Evolutionary conservation across 2,329 filamentous ascomycete genomes (phyloP).

Genomic region (Colletotrichum sp.): DNA sequence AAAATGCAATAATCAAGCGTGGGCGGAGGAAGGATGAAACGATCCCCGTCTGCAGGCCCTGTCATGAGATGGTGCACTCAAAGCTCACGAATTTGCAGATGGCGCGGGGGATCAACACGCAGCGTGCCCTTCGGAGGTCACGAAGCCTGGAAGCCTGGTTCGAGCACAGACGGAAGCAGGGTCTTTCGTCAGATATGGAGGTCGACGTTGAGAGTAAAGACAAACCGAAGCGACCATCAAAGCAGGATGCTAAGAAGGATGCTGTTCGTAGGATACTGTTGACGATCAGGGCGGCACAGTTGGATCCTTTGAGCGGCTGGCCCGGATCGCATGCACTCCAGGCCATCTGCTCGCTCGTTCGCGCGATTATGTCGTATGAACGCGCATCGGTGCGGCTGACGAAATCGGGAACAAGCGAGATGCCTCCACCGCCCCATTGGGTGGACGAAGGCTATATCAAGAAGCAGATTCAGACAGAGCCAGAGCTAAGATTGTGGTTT

Average conservation of each 20-base stretch:
- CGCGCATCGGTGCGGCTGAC: neutral
- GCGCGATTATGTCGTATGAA: neutral
- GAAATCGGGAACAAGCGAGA: neutral
- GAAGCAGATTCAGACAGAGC: neutral
- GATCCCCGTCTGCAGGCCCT: neutral
- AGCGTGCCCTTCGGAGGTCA: neutral
- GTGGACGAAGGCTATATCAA: neutral
- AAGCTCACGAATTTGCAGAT: neutral
- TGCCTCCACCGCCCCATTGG: neutral
- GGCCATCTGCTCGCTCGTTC: neutral
- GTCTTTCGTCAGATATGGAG: neutral
- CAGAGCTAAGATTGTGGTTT: neutral
- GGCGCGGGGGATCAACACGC: neutral
- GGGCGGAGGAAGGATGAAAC: neutral
- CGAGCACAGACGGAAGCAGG: neutral
- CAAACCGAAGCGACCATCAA: neutral
- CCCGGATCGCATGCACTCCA: neutral
- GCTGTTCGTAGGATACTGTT: neutral
- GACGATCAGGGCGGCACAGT: neutral
- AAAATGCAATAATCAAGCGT: neutral
- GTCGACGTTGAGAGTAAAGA: neutral
- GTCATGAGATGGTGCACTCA: neutral
- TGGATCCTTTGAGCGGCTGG: neutral
- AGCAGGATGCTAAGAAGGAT: neutral
- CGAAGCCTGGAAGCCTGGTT: neutral